Evolutionary conservation across 139 green algal species (phyloP), one percentile per base, ranked within the genome.

Genomic region (Chlamydomonas applanata): DNA sequence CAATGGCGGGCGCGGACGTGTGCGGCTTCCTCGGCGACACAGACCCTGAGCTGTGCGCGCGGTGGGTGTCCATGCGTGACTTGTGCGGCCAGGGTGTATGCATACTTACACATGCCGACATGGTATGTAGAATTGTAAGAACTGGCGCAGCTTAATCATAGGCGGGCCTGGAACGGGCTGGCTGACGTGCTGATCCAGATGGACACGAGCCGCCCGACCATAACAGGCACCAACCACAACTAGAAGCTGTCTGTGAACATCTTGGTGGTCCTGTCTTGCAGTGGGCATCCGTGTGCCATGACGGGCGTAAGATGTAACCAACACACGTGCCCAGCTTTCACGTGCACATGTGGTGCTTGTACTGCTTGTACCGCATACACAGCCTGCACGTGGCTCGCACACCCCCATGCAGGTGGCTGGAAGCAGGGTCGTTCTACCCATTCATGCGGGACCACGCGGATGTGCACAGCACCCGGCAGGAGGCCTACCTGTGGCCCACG

Each of bases 401-500:
- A 45, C 60, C 35, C 61, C 1, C 61, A 61, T 27, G 3, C 84
- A 84, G 83, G 73, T 97, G 91, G 91, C 76, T 88, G 16, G 59
- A 72, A 4, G 70, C 81, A 3, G 91, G 87, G 0, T 82, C 86
- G 46, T 91, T 93, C 81, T 89, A 91, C 54, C 86, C 90, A 67
- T 95, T 97, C 65, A 45, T 74, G 0, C 74, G 91, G 19, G 79
- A 88, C 78, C 91, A 97, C 76, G 73, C 53, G 53, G 53, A 75
- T 69, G 46, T 63, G 25, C 56, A 40, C 56, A 70, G 69, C 0
- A 27, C 45, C 29, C 66, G 66, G 35, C 88, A 93, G 75, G 90
- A 94, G 79, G 81, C 88, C 44, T 97, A 94, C 66, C 68, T 74
- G 14, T 97, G 89, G 90, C 59, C 81, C 29, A 22, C 61, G 25